Base-by-base conservation (phyloP, 1,139 yeast species). In the Meyerozyma athensensis region DNA sequence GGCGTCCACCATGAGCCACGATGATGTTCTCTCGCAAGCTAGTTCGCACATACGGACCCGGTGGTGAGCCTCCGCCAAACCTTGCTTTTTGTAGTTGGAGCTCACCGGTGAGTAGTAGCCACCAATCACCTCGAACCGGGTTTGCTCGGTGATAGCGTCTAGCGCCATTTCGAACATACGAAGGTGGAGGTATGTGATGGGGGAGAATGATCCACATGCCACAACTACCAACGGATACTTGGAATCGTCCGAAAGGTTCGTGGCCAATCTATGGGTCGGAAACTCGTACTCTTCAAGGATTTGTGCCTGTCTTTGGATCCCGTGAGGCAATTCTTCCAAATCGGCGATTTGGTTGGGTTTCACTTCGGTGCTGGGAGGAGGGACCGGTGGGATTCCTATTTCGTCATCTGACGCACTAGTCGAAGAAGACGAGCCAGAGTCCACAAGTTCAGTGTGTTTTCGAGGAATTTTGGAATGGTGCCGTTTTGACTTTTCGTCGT, bases 1-100 rank as follows among this genome's bases (percentile, higher is more conserved):
- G 0, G 97, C 97, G 60, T 92, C 99, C 18, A 92, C 98, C 97
- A 92, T 94, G 35, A 94, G 72, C 97, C 99, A 92, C 19, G 94
- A 81, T 4, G 94, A 81, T 0, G 99, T 92, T 53, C 98, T 75
- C 56, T 92, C 98, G 61, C 98, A 90, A 0, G 97, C 98, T 56
- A 92, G 70, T 59, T 94, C 97, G 61, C 98, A 90, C 98, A 92
- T 92, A 39, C 97, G 72, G 8, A 92, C 98, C 42, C 99, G 75
- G 61, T 92, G 96, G 45, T 71, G 73, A 0, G 97, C 77, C 0
- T 86, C 79, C 0, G 98, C 97, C 39, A 92, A 68, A 0, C 99
- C 99, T 36, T 87, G 89, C 59, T 92, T 94, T 57, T 83, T 81
- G 65, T 92, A 92, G 59, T 89, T 89, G 50, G 92, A 96, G 39